phyloP scores from a whole-genome alignment of 1,284 basidiomycete genomes.

The Cutaneotrichosporon spelunceum region DNA sequence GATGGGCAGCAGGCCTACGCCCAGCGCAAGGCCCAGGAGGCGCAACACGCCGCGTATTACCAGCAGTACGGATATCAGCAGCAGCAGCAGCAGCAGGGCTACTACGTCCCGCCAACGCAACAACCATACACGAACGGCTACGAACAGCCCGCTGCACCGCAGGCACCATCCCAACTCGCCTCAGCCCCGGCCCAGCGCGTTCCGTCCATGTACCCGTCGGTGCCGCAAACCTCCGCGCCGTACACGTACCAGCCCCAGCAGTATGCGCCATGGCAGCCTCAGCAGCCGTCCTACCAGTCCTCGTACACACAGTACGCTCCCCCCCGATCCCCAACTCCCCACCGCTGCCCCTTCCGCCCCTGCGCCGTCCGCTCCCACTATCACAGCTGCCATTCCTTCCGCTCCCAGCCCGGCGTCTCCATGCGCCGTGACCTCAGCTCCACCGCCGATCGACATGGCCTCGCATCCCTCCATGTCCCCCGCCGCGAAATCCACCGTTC shows the following conservation, averaged over 20 bases:
- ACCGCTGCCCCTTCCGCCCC: conserved; percentile 8
- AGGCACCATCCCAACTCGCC: conserved; percentile 16
- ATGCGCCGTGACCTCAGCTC: conserved; percentile 22
- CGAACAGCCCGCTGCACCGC: conserved; percentile 23
- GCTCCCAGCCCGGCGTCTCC: neutral
- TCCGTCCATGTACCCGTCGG: conserved; percentile 11
- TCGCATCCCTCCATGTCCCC: conserved; percentile 32
- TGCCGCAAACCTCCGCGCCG: conserved; percentile 19
- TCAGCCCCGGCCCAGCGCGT: conserved; percentile 14
- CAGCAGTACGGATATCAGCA: conserved; percentile 15
- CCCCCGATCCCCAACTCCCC: conserved; percentile 11
- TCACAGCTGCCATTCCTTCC: conserved; percentile 6
- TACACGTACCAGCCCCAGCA: conserved; percentile 29
- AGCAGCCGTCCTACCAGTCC: conserved; percentile 21
- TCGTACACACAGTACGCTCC: conserved; percentile 19
- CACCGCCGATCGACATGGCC: conserved; percentile 31
- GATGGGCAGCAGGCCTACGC: conserved; percentile 64
- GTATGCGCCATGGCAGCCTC: conserved; percentile 23
- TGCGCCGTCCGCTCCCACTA: neutral
- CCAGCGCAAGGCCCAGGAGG: conserved; percentile 45
- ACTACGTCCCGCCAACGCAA: conserved; percentile 22
- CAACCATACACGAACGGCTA: conserved; percentile 32
- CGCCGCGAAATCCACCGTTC: conserved; percentile 42
- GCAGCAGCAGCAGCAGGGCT: conserved; percentile 16
- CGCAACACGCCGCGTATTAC: conserved; percentile 38